A percentile compares a stretch with the other conserved stretches of the same genome.
phyloP scores from a whole-genome alignment of 2,329 filamentous ascomycete species.

The Paraconiothyrium sp. region DNA sequence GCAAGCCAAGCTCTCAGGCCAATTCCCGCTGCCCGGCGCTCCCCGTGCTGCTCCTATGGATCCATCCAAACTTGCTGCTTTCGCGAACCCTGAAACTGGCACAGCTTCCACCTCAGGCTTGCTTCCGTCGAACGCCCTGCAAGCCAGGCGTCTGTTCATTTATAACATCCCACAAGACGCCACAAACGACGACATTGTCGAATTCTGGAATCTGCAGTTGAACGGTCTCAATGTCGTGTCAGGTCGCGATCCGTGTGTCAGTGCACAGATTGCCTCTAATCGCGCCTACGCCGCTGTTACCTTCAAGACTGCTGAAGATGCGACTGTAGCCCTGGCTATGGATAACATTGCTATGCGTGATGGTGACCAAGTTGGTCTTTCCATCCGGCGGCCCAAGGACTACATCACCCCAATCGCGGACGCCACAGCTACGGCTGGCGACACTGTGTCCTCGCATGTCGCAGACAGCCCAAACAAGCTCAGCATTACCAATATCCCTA shows the following conservation, averaged over 20 bases:
- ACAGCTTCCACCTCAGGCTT: constrained; percentile 78
- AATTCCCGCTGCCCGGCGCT: constrained; percentile 97
- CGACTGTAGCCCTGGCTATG: constrained; percentile 88
- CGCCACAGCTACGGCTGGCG: constrained; percentile 75
- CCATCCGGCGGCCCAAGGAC: constrained; percentile 90
- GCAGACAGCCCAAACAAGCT: constrained; percentile 96
- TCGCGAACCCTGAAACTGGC: constrained; percentile 88
- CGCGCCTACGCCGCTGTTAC: constrained; percentile 85
- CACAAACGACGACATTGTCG: constrained; percentile 78
- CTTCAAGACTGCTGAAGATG: constrained; percentile 86
- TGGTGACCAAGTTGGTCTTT: constrained; percentile 68
- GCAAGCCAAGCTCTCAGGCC: constrained; percentile 96
- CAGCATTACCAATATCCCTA: constrained; percentile 86
- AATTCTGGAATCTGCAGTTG: constrained; percentile 95
- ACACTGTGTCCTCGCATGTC: constrained; percentile 80
- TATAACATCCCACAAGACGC: constrained; percentile 79
- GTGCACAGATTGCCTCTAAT: constrained; percentile 83
- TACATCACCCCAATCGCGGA: constrained; percentile 85
- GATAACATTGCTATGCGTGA: constrained; percentile 87
- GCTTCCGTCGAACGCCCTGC: constrained; percentile 90
- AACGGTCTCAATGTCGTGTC: constrained; percentile 95
- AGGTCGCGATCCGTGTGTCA: constrained; percentile 82
- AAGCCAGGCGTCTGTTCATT: constrained; percentile 90
- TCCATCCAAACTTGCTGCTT: constrained; percentile 89
- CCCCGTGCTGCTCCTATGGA: constrained; percentile 96